Evolutionary conservation across 2,329 filamentous ascomycete species (phyloP).

Genomic region (Pyricularia sp.): DNA sequence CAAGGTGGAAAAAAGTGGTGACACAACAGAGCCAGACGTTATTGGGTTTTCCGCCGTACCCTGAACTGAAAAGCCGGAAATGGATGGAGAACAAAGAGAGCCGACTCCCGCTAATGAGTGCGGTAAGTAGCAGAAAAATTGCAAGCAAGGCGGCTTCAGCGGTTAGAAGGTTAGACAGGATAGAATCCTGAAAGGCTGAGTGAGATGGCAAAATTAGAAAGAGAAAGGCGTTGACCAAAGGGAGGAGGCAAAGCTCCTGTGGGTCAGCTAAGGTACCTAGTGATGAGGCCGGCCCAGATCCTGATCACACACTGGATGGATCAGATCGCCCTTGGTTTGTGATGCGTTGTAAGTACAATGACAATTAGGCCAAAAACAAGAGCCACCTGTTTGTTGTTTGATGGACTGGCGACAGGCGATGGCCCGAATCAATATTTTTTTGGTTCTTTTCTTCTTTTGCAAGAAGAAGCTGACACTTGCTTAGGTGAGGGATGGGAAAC

Average conservation of each 20-base stretch:
- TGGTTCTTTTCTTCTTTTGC: not conserved
- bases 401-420: not conserved
- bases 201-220: not conserved
- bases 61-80: not conserved
- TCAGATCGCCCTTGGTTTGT: not conserved
- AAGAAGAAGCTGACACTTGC: not conserved
- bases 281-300: not conserved
- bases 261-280: not conserved
- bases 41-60: not conserved
- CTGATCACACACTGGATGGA: not conserved
- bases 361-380: not conserved
- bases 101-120: not conserved
- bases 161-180: not conserved
- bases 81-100: constrained; percentile 5
- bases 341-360: not conserved
- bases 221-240: not conserved
- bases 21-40: not conserved
- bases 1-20: constrained; percentile 4
- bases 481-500: not conserved
- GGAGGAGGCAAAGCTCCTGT: not conserved
- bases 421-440: not conserved
- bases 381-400: not conserved
- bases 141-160: not conserved
- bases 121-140: not conserved
- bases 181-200: not conserved